These are phyloP conservation scores for Pleurotus citrinopileatus DNA, from an alignment of 768 basidiomycete genomes.

Conservation along the genomic window DNA sequence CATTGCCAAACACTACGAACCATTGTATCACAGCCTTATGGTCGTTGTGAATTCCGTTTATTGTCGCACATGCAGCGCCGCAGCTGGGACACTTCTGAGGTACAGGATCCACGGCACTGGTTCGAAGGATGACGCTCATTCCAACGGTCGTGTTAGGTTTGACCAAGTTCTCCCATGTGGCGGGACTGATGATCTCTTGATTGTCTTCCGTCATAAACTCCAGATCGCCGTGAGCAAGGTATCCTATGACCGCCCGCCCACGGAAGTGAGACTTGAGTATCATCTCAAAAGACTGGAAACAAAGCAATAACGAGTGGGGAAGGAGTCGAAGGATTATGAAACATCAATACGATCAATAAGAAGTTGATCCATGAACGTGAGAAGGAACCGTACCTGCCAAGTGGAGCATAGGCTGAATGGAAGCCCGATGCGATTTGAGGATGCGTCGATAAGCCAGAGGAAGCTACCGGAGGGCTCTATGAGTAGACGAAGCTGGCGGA, in stretches of 20 bases:
- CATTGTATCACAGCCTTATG: background rate
- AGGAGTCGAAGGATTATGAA: background rate
- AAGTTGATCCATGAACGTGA: no score
- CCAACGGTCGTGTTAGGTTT: conserved; percentile 1
- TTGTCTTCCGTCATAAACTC: conserved; percentile 1
- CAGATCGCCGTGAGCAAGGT: background rate
- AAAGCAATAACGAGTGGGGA: background rate
- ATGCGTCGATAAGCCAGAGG: conserved; percentile 3
- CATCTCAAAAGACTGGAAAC: background rate
- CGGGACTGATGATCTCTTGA: background rate
- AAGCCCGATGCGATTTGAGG: background rate
- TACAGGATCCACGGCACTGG: background rate
- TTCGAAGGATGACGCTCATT: background rate
- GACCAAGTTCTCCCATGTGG: background rate
- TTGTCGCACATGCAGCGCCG: background rate
- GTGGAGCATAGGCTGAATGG: background rate
- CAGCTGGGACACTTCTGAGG: background rate
- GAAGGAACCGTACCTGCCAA: background rate
- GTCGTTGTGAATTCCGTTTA: background rate
- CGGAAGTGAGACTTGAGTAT: background rate
- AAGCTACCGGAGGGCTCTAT: background rate
- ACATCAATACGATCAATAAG: no score
- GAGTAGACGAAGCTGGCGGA: background rate
- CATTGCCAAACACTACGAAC: background rate
- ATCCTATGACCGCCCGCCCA: background rate